Evolutionary conservation across 805 yeast species (phyloP).

Genomic region (Wickerhamomyces rabaulensis): DNA sequence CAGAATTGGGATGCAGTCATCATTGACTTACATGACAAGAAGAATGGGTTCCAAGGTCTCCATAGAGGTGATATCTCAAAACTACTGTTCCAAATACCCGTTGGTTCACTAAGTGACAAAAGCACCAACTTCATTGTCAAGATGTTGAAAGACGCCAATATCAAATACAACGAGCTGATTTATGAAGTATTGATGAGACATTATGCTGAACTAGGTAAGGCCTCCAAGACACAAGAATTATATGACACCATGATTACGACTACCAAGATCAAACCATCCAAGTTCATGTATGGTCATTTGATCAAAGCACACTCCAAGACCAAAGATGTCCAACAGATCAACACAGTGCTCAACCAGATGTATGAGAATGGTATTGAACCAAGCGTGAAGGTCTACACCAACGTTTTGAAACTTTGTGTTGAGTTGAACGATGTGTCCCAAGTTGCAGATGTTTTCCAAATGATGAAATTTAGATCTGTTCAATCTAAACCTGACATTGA

Average conservation of each 20-base stretch:
- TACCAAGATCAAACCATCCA: slow-evolving; percentile 22
- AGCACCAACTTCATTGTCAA: slow-evolving; percentile 26
- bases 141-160: slow-evolving; percentile 28
- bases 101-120: slow-evolving; percentile 19
- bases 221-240: slow-evolving; percentile 28
- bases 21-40: slow-evolving; percentile 10
- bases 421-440: slow-evolving; percentile 45
- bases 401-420: slow-evolving; percentile 57
- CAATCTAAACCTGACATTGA: slow-evolving; percentile 60
- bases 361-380: slow-evolving; percentile 33
- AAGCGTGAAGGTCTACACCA: slow-evolving; percentile 43
- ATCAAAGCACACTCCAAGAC: slow-evolving; percentile 38
- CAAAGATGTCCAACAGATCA: slow-evolving; percentile 19
- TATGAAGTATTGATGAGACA: slow-evolving; percentile 33
- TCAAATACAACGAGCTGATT: slow-evolving; percentile 26
- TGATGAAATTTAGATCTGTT: slow-evolving; percentile 74
- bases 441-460: slow-evolving; percentile 71
- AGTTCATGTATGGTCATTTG: slow-evolving; percentile 36
- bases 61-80: slow-evolving; percentile 25
- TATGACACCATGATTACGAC: slow-evolving; percentile 21
- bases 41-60: slow-evolving; percentile 33
- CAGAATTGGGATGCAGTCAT: slow-evolving; percentile 41
- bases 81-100: slow-evolving; percentile 35
- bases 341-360: slow-evolving; percentile 14
- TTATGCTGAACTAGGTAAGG: slow-evolving; percentile 24